Conservation (phyloP, 2,329 filamentous ascomycete species). For the Curvularia lunata region DNA sequence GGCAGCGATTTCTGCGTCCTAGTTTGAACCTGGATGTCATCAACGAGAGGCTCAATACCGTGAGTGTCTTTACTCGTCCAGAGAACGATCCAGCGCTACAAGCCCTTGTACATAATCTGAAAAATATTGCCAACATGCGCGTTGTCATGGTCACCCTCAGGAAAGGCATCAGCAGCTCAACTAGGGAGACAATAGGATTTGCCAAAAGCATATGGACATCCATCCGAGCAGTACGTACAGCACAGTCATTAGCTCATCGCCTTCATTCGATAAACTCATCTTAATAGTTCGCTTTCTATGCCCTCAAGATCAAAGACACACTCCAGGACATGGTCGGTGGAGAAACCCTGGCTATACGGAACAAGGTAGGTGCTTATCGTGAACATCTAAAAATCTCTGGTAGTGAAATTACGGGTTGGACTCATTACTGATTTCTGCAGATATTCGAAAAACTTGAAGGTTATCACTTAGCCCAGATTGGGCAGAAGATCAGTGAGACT, state of each 20-base stretch:
- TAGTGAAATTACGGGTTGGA: background rate
- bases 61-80: conserved; percentile 69
- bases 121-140: conserved; percentile 77
- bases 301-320: conserved; percentile 71
- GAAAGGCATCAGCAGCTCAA: conserved; percentile 72
- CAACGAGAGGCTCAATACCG: conserved; percentile 71
- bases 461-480: conserved; percentile 67
- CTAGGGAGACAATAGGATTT: conserved; percentile 60
- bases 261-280: conserved; percentile 1
- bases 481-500: conserved; percentile 72
- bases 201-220: conserved; percentile 74
- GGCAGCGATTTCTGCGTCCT: conserved; percentile 83
- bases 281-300: conserved; percentile 70
- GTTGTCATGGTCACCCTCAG: conserved; percentile 71
- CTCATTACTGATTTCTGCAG: conserved; percentile 43
- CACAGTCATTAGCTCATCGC: background rate
- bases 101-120: conserved; percentile 66
- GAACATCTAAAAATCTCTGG: too few relatives aligned
- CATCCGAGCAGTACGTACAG: conserved; percentile 59
- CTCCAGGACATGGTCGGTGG: conserved; percentile 64
- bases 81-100: conserved; percentile 68
- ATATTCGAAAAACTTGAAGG: conserved; percentile 67
- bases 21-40: conserved; percentile 73
- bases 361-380: conserved; percentile 54
- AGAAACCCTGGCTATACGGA: conserved; percentile 59